Percentiles rank a stretch among this genome's conserved stretches.
These are phyloP conservation scores for Veloboletus limbatus DNA, from an alignment of 1,284 basidiomycete species.

Conservation along the genomic window DNA sequence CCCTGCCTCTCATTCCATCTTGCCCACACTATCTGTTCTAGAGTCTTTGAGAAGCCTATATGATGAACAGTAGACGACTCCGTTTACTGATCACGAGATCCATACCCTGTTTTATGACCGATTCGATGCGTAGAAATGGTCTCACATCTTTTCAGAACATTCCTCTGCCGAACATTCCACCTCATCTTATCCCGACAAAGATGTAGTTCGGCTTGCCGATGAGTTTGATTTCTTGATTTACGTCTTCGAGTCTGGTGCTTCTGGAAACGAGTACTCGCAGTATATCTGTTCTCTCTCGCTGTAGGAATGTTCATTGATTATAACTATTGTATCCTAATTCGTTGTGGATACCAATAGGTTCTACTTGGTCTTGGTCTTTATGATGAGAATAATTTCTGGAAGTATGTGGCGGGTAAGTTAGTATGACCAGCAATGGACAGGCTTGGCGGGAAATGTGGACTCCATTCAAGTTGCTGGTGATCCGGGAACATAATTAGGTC, in stretches of 20 bases:
- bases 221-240: constrained; percentile 3
- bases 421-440: no score
- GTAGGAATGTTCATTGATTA: constrained; percentile 10
- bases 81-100: constrained; percentile 9
- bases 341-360: constrained; percentile 15
- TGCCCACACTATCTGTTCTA: constrained; percentile 9
- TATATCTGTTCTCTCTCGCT: constrained; percentile 1
- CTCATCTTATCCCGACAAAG: constrained; percentile 9
- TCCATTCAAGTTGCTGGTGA: no score
- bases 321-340: constrained; percentile 9
- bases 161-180: constrained; percentile 6
- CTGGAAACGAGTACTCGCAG: constrained; percentile 10
- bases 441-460: no score
- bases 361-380: neutral
- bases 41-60: constrained; percentile 9
- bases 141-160: constrained; percentile 12
- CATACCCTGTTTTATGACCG: constrained; percentile 7
- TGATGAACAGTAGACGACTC: constrained; percentile 12
- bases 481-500: no score
- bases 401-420: no score
- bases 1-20: constrained; percentile 7
- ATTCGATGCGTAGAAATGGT: constrained; percentile 16
- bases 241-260: constrained; percentile 12
- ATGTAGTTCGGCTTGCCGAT: constrained; percentile 2
- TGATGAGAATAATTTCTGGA: no score